These are phyloP conservation scores for Aspergillus affinis DNA, from an alignment of 495 filamentous ascomycete genomes.

Conservation along the genomic window DNA sequence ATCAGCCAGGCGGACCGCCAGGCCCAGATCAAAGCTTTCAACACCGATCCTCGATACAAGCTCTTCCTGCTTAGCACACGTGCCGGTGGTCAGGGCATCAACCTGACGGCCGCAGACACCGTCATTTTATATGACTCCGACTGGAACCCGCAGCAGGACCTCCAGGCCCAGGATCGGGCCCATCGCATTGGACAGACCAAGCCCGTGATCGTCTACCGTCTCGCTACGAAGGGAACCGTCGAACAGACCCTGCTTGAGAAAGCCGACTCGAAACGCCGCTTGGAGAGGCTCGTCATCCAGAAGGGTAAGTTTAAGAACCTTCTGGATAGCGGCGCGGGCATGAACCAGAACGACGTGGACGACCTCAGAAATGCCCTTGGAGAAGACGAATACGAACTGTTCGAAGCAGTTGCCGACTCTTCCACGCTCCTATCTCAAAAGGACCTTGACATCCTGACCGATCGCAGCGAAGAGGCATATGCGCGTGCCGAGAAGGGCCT, in stretches of 20 bases:
- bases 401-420: conserved; percentile 51
- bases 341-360: conserved; percentile 37
- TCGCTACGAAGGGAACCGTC: conserved; percentile 90
- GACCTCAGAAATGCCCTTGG: conserved; percentile 49
- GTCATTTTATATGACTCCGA: conserved; percentile 79
- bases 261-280: conserved; percentile 88
- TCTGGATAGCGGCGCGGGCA: conserved; percentile 37
- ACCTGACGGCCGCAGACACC: conserved; percentile 70
- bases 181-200: conserved; percentile 92
- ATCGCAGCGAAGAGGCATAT: conserved; percentile 86
- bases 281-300: conserved; percentile 94
- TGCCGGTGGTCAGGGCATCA: conserved; percentile 94
- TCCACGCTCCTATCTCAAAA: conserved; percentile 67
- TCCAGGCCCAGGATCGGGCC: conserved; percentile 92
- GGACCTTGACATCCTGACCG: conserved; percentile 77
- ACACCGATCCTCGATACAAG: conserved; percentile 64
- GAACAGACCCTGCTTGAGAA: conserved; percentile 86
- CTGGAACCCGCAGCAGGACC: conserved; percentile 97
- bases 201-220: conserved; percentile 91
- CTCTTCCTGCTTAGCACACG: conserved; percentile 88
- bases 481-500: conserved; percentile 71
- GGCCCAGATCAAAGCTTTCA: conserved; percentile 83
- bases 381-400: conserved; percentile 55
- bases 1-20: conserved; percentile 78
- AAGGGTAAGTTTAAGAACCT: conserved; percentile 73